Evolutionary conservation across 768 basidiomycete genomes (phyloP), one percentile per base, ranked within the genome.

Genomic region (Lenzites betulinus): DNA sequence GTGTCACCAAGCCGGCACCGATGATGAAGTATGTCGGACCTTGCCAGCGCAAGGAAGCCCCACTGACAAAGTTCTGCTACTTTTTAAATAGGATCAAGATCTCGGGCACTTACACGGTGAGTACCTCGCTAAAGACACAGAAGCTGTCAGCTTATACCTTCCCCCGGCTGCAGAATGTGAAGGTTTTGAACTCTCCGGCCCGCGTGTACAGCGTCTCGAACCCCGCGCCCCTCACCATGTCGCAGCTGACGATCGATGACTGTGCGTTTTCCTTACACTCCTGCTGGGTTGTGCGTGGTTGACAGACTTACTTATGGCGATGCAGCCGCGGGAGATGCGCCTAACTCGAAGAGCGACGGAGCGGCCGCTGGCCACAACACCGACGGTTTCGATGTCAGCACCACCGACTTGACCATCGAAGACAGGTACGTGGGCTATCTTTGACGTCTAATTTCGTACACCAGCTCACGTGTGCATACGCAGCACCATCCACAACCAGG

Each of bases 321-420:
- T 53, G 9, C 59, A 87, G 86, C 83, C 35, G 75, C 75, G 48
- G 85, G 85, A 22, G 78, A 82, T 60, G 63, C 66, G 11, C 76
- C 85, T 0, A 87, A 87, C 65, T 70, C 79, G 0, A 73, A 79
- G 18, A 86, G 85, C 65, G 70, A 72, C 6, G 80, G 83, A 11
- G 52, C 58, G 22, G 63, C 84, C 20, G 84, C 84, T 66, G 84
- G 85, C 72, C 71, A 72, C 68, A 73, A 73, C 64, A 71, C 72
- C 2, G 71, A 71, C 54, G 72, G 70, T 8, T 72, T 72, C 64
- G 71, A 72, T 53, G 33, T 23, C 61, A 70, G 70, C 63, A 67
- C 68, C 16, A 68, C 62, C 0, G 59, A 69, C 60, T 63, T 72
- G 46, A 65, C 62, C 25, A 72, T 72, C 56, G 58, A 69, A 41